Evolutionary conservation across 2,329 filamentous ascomycete species (phyloP).

Genomic region (Claviceps africana): DNA sequence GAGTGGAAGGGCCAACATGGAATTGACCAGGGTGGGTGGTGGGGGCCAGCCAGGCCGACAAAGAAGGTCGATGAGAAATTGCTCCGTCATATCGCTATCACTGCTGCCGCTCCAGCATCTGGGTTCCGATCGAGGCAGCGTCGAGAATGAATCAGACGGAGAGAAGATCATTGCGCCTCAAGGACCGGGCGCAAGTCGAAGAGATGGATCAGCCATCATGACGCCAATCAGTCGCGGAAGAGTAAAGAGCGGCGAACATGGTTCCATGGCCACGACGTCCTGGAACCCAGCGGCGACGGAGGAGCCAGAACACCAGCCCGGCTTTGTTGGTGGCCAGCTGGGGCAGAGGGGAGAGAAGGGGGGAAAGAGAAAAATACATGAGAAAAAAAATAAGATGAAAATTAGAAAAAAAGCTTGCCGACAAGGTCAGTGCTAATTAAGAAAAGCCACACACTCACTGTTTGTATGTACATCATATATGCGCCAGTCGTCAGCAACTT

Average conservation of each 20-base stretch:
- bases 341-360: too few species aligned
- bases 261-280: neutral
- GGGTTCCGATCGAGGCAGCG: neutral
- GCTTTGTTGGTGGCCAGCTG: neutral
- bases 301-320: neutral
- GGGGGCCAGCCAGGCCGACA: conserved; percentile 3
- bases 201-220: neutral
- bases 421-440: neutral
- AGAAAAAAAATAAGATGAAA: too few species aligned
- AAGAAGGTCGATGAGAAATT: conserved; percentile 2
- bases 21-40: conserved; percentile 4
- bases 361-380: too few species aligned
- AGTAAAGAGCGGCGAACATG: neutral
- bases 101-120: neutral
- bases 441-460: too few species aligned
- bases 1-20: neutral
- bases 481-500: too few species aligned
- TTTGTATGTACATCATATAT: too few species aligned
- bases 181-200: too few species aligned
- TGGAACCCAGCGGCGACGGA: neutral
- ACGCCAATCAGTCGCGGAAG: neutral
- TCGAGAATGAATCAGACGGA: neutral
- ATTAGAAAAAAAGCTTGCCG: too few species aligned
- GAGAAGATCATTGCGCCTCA: neutral
- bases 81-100: conserved; percentile 2